Evolutionary conservation across 148 eudicot species (phyloP), one percentile per base, ranked within the genome.

Genomic region (Talinum fruticosum): DNA sequence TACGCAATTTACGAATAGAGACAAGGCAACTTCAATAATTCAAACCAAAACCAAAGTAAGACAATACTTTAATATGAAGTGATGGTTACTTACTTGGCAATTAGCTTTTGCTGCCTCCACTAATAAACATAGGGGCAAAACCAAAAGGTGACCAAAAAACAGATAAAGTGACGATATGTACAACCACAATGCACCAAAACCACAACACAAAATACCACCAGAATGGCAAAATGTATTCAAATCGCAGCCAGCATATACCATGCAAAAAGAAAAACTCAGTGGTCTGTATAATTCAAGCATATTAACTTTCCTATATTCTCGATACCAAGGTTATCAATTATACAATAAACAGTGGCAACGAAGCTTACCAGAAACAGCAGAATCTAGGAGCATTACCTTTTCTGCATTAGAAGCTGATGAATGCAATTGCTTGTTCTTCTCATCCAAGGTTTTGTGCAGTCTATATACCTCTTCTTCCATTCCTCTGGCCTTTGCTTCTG

Each of bases 401-500:
- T 88, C 89, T 72, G 93, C 88, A 71, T 74, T 81, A 77, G 90
- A 88, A 62, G 90, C 75, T 59, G 97, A 82, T 77, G 80, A 84
- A 72, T 90, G 88, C 78, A 93, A 82, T 87, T 86, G 82, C 71
- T 69, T 82, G 81, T 87, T 88, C 68, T 84, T 93, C 82, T 93
- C 99, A 79, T 96, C 93, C 76, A 96, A 90, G 67, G 82, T 87
- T 84, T 67, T 91, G 77, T 93, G 89, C 82, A 96, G 86, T 80
- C 81, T 85, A 68, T 59, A 72, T 0, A 93, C 84, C 81, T 93
- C 97, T 47, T 87, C 87, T 47, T 93, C 92, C 95, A 90, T 87
- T 37, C 72, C 88, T 86, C 85, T 88, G 0, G 93, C 96, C 78
- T 84, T 96, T 12, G 79, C 82, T 80, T 96, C 99, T 59, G 93